Conservation (phyloP, 148 eudicot species). For the Tetragonia tetragonoides region DNA sequence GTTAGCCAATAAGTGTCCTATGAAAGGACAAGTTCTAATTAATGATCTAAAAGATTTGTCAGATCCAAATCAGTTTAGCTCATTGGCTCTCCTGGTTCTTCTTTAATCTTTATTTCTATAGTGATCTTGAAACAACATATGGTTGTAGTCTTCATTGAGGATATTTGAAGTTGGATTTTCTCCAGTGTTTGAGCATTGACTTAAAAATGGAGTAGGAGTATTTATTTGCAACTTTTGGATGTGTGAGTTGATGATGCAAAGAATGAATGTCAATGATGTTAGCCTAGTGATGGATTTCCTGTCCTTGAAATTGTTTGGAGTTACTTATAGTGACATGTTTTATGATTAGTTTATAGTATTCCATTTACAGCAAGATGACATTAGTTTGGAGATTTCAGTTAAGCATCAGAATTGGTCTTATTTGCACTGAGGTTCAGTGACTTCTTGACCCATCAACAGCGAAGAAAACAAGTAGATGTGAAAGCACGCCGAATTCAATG, state of each 20-base stretch:
- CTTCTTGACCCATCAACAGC: background rate
- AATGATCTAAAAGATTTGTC: slow-evolving; percentile 1
- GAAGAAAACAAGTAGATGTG: background rate
- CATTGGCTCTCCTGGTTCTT: background rate
- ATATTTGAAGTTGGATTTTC: background rate
- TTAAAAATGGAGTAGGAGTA: background rate
- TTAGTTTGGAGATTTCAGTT: background rate
- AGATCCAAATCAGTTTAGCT: background rate
- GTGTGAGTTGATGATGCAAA: background rate
- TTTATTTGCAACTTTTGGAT: background rate
- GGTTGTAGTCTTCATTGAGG: no score
- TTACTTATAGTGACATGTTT: background rate
- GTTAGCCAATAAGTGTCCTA: slow-evolving; percentile 11
- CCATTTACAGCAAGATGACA: background rate
- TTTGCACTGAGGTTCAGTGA: background rate
- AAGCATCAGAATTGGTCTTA: background rate
- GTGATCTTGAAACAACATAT: no score
- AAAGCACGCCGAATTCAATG: background rate
- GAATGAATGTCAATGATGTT: background rate
- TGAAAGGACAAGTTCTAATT: background rate
- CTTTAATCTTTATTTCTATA: no score
- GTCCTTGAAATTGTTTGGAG: background rate
- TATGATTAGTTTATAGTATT: background rate
- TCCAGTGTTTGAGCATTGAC: background rate
- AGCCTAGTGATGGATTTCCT: background rate